Evolutionary conservation across 495 filamentous ascomycete genomes (phyloP).

Genomic region (Hypoxylon crocopeplum): DNA sequence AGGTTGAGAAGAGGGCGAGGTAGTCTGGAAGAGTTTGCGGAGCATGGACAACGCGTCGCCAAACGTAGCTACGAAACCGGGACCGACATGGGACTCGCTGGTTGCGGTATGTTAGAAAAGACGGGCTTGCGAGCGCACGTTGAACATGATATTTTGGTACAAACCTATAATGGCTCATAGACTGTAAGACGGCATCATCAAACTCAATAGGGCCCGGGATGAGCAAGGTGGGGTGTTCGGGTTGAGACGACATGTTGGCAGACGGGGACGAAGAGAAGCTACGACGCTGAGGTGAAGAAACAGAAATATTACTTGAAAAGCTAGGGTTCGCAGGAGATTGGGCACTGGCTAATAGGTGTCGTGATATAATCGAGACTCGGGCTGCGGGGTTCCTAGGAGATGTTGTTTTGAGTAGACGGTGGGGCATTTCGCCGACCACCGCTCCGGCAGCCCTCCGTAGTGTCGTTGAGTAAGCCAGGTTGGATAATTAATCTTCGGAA

Average conservation of each 20-base stretch:
- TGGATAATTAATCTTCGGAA: too few species aligned
- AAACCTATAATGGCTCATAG: constrained; percentile 96
- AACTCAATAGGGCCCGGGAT: constrained; percentile 99
- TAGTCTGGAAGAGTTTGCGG: constrained; percentile 91
- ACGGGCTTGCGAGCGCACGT: not conserved
- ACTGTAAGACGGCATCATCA: constrained; percentile 93
- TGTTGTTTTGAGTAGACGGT: constrained; percentile 39
- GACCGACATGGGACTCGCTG: constrained; percentile 91
- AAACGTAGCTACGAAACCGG: constrained; percentile 87
- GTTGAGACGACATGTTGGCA: constrained; percentile 77
- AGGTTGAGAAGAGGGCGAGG: constrained; percentile 80
- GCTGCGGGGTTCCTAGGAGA: constrained; percentile 67
- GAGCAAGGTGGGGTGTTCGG: constrained; percentile 80
- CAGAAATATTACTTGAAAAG: constrained; percentile 69
- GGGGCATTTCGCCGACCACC: constrained; percentile 51
- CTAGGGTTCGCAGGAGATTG: constrained; percentile 59
- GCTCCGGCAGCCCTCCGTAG: constrained; percentile 39
- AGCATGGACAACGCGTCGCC: constrained; percentile 87
- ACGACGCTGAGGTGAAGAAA: constrained; percentile 50
- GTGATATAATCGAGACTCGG: constrained; percentile 79
- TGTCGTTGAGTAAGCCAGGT: constrained; percentile 44
- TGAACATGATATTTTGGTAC: constrained; percentile 30
- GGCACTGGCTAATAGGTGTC: constrained; percentile 71
- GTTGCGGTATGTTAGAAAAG: constrained; percentile 17
- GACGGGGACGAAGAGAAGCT: constrained; percentile 37